These are phyloP conservation scores for Diaporthe humulicola DNA, from an alignment of 2,329 filamentous ascomycete species.

Conservation along the genomic window DNA sequence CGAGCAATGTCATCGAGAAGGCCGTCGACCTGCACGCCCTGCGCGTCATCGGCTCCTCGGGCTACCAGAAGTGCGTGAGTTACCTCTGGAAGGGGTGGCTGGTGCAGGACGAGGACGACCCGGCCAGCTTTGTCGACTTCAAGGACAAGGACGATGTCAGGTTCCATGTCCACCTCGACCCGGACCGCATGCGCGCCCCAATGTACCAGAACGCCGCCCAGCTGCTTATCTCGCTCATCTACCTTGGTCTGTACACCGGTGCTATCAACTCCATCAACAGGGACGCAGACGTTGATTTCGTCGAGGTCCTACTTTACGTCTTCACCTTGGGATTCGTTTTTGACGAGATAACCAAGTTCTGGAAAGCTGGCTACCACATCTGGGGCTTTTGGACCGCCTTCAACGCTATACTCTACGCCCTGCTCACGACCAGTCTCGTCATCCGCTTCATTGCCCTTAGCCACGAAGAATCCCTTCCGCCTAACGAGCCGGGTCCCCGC, in stretches of 20 bases:
- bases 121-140: conserved; percentile 91
- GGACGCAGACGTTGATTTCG: conserved; percentile 83
- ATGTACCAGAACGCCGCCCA: conserved; percentile 93
- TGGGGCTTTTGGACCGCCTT: conserved; percentile 98
- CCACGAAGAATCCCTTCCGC: conserved; percentile 58
- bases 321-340: conserved; percentile 93
- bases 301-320: conserved; percentile 87
- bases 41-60: conserved; percentile 88
- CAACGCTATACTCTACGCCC: conserved; percentile 84
- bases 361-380: conserved; percentile 93
- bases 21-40: conserved; percentile 94
- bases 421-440: conserved; percentile 83
- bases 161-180: conserved; percentile 88
- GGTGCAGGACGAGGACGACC: conserved; percentile 93
- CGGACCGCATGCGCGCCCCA: conserved; percentile 93
- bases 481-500: conserved; percentile 59
- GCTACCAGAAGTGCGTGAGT: conserved; percentile 94
- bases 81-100: conserved; percentile 97
- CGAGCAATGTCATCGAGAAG: conserved; percentile 91
- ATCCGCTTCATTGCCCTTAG: conserved; percentile 83
- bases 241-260: conserved; percentile 85
- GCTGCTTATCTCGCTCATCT: conserved; percentile 86
- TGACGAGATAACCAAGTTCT: conserved; percentile 89
- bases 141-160: conserved; percentile 81
- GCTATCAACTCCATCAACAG: conserved; percentile 96